A percentile compares a stretch with the other conserved stretches of the same genome.
These are phyloP conservation scores for Fusarium sp. DNA, from an alignment of 2,329 filamentous ascomycete genomes.

Conservation along the genomic window DNA sequence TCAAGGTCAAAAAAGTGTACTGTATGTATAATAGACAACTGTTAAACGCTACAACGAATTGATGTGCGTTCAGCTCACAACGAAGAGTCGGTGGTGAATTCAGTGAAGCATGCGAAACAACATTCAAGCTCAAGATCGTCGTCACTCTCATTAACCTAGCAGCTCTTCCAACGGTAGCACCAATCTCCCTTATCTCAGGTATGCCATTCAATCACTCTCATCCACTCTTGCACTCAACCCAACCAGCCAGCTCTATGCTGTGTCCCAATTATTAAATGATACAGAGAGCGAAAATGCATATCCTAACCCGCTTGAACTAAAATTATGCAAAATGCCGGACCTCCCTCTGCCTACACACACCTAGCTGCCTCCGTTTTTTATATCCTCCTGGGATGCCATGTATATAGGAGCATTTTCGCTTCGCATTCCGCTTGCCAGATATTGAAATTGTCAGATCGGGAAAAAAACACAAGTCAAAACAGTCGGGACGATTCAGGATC, in stretches of 20 bases:
- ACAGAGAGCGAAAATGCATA: conserved; percentile 29
- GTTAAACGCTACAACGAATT: conserved; percentile 7
- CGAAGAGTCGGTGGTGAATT: background rate
- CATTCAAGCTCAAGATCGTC: conserved; percentile 30
- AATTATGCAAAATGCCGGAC: conserved; percentile 19
- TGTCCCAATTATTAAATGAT: conserved; percentile 30
- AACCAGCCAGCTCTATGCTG: conserved; percentile 34
- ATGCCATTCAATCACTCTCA: conserved; percentile 17
- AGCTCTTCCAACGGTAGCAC: conserved; percentile 18
- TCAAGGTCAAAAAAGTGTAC: conserved; percentile 30
- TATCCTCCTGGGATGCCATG: conserved; percentile 18
- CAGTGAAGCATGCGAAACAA: background rate
- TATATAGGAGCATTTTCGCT: conserved; percentile 9
- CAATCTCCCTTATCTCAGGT: conserved; percentile 22
- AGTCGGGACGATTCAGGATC: background rate
- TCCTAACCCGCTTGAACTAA: conserved; percentile 17
- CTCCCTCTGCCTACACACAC: background rate
- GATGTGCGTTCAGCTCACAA: background rate
- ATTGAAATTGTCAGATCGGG: conserved; percentile 3
- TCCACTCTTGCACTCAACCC: conserved; percentile 7
- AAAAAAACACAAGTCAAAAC: background rate
- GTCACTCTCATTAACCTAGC: conserved; percentile 41
- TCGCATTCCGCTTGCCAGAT: conserved; percentile 17
- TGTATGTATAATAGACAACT: conserved; percentile 42
- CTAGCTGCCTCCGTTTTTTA: conserved; percentile 2